These are phyloP conservation scores for Cladosporium colombiae DNA, from an alignment of 2,329 filamentous ascomycete genomes.

Conservation along the genomic window DNA sequence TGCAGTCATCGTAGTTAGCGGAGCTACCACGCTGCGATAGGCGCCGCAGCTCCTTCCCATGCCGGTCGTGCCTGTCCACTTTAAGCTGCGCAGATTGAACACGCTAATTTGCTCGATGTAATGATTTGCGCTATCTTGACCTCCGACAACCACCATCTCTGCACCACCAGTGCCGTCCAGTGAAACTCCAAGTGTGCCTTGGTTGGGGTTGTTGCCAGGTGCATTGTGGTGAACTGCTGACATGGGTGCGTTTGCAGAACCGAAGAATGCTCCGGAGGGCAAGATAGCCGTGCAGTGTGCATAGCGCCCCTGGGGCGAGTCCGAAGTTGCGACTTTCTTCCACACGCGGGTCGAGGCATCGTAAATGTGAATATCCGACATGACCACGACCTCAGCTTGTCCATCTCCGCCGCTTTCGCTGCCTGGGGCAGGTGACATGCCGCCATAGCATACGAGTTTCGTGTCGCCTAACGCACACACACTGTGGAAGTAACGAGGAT, in stretches of 20 bases:
- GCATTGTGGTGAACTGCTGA: constrained; percentile 91
- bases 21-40: constrained; percentile 91
- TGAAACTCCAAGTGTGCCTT: constrained; percentile 82
- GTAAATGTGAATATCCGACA: constrained; percentile 97
- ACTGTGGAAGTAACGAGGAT: constrained; percentile 94
- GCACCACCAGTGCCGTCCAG: constrained; percentile 90
- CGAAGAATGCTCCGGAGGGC: constrained; percentile 83
- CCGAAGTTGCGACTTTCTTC: constrained; percentile 73
- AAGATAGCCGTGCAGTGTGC: constrained; percentile 94
- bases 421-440: constrained; percentile 75
- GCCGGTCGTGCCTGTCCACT: constrained; percentile 88
- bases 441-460: constrained; percentile 96
- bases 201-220: constrained; percentile 76
- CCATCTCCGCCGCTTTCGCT: constrained; percentile 70
- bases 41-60: constrained; percentile 92
- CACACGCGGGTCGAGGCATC: constrained; percentile 80
- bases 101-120: constrained; percentile 99
- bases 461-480: constrained; percentile 91
- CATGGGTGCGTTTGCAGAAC: constrained; percentile 77
- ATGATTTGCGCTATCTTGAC: constrained; percentile 95
- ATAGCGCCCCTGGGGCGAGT: constrained; percentile 89
- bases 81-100: constrained; percentile 91
- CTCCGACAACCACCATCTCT: constrained; percentile 96
- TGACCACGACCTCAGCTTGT: constrained; percentile 69
- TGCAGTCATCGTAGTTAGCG: constrained; percentile 67